Percentiles rank a stretch among this genome's conserved stretches.
Conservation (phyloP, 495 filamentous ascomycete genomes). For the Aspergillus leporis region DNA sequence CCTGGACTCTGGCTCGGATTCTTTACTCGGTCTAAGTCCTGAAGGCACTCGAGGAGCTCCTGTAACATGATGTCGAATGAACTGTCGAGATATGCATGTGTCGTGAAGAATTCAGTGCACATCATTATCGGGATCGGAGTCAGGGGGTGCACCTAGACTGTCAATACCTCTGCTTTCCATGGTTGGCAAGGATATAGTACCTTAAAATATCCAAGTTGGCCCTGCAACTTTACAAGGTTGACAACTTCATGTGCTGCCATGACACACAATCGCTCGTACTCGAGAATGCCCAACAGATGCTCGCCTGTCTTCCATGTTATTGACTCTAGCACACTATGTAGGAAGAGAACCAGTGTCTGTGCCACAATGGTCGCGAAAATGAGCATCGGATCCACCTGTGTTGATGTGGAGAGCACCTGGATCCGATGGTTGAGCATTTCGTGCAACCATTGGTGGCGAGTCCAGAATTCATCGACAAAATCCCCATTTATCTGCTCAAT, state of each 20-base stretch:
- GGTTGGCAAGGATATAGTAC: slow-evolving; percentile 5
- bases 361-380: slow-evolving; percentile 44
- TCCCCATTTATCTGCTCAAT: slow-evolving; percentile 25
- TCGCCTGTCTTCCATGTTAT: slow-evolving; percentile 27
- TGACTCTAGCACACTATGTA: slow-evolving; percentile 26
- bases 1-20: slow-evolving; percentile 18
- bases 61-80: slow-evolving; percentile 24
- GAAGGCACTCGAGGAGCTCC: slow-evolving; percentile 23
- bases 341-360: slow-evolving; percentile 41
- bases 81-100: slow-evolving; percentile 20
- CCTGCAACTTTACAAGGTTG: slow-evolving; percentile 23
- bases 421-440: slow-evolving; percentile 39
- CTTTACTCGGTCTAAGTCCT: slow-evolving; percentile 24
- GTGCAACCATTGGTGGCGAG: slow-evolving; percentile 51
- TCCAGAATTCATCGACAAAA: slow-evolving; percentile 40
- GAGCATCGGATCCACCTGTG: slow-evolving; percentile 48
- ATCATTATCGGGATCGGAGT: slow-evolving; percentile 27
- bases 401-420: slow-evolving; percentile 20
- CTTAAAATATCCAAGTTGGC: slow-evolving; percentile 25
- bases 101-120: slow-evolving; percentile 26
- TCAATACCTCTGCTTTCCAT: background rate
- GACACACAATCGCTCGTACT: slow-evolving; percentile 24
- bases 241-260: slow-evolving; percentile 26
- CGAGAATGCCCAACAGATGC: slow-evolving; percentile 24
- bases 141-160: slow-evolving; percentile 22